These are phyloP conservation scores for Gracilariopsis chorda DNA, from an alignment of 23 red algal species.

Conservation along the genomic window DNA sequence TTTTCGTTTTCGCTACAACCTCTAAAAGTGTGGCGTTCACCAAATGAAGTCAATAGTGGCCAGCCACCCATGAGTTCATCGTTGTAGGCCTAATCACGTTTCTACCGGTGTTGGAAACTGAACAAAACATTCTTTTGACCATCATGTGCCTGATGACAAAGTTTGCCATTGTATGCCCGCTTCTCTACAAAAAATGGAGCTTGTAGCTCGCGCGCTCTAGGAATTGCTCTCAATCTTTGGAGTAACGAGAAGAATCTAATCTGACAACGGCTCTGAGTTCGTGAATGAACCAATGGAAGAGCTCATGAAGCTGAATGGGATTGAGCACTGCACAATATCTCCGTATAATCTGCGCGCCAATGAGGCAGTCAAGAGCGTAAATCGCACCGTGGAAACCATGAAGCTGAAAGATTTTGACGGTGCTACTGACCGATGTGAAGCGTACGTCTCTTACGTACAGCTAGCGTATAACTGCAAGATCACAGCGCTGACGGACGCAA, in stretches of 20 bases:
- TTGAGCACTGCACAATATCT: neutral
- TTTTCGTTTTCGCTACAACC: too few relatives aligned
- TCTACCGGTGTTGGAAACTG: neutral
- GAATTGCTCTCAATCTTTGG: neutral
- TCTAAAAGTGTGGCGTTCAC: neutral
- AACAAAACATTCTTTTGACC: neutral
- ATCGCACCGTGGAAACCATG: neutral
- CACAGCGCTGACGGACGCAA: neutral
- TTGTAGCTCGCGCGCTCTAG: neutral
- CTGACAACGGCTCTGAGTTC: neutral
- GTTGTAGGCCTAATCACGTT: neutral
- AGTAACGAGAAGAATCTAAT: neutral
- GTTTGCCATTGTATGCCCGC: neutral
- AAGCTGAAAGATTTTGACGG: neutral
- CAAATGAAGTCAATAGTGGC: neutral
- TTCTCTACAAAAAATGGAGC: neutral
- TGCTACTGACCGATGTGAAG: neutral
- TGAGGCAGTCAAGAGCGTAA: neutral
- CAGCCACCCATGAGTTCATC: neutral
- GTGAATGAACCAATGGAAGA: neutral
- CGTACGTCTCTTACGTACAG: neutral
- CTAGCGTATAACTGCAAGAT: too few relatives aligned
- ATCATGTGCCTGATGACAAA: neutral
- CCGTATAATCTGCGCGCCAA: neutral
- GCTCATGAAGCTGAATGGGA: neutral